Evolutionary conservation across 257 asterid species (phyloP), one percentile per base, ranked within the genome.

Genomic region (Penstemon davidsonii): DNA sequence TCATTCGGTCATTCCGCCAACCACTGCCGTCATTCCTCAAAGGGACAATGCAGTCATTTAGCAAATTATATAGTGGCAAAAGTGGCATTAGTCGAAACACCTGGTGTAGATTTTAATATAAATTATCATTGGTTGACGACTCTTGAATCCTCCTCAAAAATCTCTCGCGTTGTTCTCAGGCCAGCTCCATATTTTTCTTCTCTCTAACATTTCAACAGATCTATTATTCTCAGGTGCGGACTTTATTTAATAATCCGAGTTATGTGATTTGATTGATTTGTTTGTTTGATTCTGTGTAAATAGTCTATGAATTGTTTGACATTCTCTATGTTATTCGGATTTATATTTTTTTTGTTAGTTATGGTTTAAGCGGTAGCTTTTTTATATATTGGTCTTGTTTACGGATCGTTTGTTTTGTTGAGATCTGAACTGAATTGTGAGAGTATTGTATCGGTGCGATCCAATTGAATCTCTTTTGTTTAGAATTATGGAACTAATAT

Each of bases 381-480:
- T 15, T 15, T 15, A 15, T 15, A 15, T 15, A 41, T 54, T 51
- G 47, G 65, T 53, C 40, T 25, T 19, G 19, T 3, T 15, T 36
- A 6, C 6, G 9, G 73, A 40, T 44, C 52, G 39, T 53, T 11
- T 19, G 46, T 40, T 42, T 33, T 6, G 64, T 4, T 67, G 7
- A 51, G 78, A 73, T 73, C 69, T 57, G 80, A 79, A 79, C 80
- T 68, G 73, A 66, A 70, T 63, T 62, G 4, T 38, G 61, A 57
- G 36, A 51, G 3, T n/a, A 5, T 63, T 55, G 36, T 25, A 49
- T 56, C 53, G 3, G 59, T 61, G 67, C 70, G 82, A 79, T 76
- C 84, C 33, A 47, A 70, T 15, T 75, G 40, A 60, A 76, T 73
- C 62, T 66, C 42, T 69, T 62, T 15, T 64, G 58, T 18, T 58